A percentile compares a stretch with the other conserved stretches of the same genome.
phyloP scores from a whole-genome alignment of 495 filamentous ascomycete species.

The Chaetomium fimeti region DNA sequence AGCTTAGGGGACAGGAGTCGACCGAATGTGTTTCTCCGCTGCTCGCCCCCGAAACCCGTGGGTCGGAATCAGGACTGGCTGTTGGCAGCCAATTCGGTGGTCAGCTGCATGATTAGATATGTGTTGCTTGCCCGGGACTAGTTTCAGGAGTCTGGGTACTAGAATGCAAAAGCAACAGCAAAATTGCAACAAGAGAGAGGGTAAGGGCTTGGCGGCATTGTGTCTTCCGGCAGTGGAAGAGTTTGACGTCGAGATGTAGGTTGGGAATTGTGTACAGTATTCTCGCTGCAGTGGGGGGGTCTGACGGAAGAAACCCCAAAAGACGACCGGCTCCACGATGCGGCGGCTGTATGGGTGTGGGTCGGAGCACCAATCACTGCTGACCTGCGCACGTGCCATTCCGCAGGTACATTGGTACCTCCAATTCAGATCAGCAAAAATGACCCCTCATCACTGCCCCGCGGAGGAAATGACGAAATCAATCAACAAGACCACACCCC shows the following conservation, averaged over 20 bases:
- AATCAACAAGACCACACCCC: background rate
- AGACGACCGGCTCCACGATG: conserved; percentile 16
- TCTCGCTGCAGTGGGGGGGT: conserved; percentile 34
- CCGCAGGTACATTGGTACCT: background rate
- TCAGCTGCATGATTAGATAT: conserved; percentile 4
- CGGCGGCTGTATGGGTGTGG: conserved; percentile 14
- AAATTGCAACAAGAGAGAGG: background rate
- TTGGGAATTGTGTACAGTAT: conserved; percentile 24
- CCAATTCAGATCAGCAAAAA: background rate
- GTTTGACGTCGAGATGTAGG: background rate
- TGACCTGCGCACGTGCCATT: conserved; percentile 22
- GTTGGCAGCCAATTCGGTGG: background rate
- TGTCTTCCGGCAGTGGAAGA: background rate
- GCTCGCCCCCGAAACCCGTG: background rate
- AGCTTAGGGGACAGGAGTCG: background rate
- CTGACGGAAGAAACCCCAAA: conserved; percentile 16
- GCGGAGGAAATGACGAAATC: conserved; percentile 24
- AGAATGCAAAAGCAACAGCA: background rate
- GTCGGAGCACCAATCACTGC: conserved; percentile 15
- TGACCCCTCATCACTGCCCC: background rate
- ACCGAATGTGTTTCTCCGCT: background rate
- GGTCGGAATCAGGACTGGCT: too few species aligned
- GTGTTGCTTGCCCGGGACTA: background rate
- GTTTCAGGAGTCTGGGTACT: background rate
- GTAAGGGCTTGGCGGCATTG: background rate